phyloP scores from a whole-genome alignment of 2,329 filamentous ascomycete species.

The Rachicladosporium sp. region DNA sequence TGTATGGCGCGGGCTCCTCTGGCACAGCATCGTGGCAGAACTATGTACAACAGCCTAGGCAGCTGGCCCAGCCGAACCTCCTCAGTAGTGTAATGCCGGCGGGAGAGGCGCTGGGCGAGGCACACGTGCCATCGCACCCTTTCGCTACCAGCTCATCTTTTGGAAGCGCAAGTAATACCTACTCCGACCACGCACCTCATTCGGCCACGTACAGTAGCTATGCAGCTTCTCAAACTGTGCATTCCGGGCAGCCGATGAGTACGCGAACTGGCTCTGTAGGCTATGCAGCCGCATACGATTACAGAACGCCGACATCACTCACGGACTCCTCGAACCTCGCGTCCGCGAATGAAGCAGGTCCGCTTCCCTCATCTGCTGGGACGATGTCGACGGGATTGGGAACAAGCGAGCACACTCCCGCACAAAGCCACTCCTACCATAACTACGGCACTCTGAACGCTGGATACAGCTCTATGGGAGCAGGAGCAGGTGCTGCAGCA shows the following conservation, averaged over 20 bases:
- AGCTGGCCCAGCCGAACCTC: too few species aligned
- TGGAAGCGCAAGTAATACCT: slow-evolving; percentile 1
- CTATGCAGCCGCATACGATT: slow-evolving; percentile 3
- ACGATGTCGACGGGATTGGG: slow-evolving; percentile 4
- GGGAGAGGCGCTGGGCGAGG: too few species aligned
- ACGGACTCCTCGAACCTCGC: slow-evolving; percentile 4
- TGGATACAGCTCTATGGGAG: not conserved
- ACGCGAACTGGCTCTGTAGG: slow-evolving; percentile 4
- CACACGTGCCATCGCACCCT: slow-evolving; percentile 1
- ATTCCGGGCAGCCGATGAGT: not conserved
- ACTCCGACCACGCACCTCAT: slow-evolving; percentile 4
- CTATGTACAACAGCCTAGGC: slow-evolving; percentile 5
- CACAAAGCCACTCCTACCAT: slow-evolving; percentile 3
- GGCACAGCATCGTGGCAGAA: slow-evolving; percentile 3
- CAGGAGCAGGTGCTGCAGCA: not conserved
- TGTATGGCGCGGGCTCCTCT: slow-evolving; percentile 2
- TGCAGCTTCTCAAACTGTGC: not conserved
- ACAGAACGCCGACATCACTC: slow-evolving; percentile 5
- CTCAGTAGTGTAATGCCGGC: too few species aligned
- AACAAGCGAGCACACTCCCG: slow-evolving; percentile 4
- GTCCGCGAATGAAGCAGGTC: slow-evolving; percentile 4
- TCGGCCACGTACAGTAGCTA: slow-evolving; percentile 5
- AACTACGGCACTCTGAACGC: slow-evolving; percentile 2
- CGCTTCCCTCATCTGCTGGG: slow-evolving; percentile 2
- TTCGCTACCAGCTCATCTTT: not conserved